These are phyloP conservation scores for Aspergillus phoenicis DNA, from an alignment of 2,329 filamentous ascomycete genomes.

Conservation along the genomic window DNA sequence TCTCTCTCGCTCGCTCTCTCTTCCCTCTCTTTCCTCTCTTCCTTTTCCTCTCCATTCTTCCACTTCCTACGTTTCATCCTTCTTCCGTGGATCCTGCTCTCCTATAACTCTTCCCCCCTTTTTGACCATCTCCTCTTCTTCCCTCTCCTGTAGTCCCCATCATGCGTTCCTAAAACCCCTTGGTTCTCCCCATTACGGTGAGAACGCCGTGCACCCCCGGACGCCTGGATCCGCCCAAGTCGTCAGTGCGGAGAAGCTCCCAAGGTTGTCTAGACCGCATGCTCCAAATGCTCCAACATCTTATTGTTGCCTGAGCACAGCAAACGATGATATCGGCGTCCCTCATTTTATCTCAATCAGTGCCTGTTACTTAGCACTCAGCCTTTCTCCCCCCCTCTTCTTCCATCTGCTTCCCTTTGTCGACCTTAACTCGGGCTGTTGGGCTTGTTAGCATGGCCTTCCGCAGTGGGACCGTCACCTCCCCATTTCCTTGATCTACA, in stretches of 20 bases:
- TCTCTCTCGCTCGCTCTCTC: conserved; percentile 12
- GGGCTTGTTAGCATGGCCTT: conserved; percentile 44
- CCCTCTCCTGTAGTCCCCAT: conserved; percentile 11
- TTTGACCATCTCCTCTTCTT: neutral
- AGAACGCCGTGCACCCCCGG: conserved; percentile 30
- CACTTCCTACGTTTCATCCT: conserved; percentile 23
- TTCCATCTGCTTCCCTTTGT: conserved; percentile 12
- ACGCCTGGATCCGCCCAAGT: conserved; percentile 28
- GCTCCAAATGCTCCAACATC: conserved; percentile 30
- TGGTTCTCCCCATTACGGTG: conserved; percentile 29
- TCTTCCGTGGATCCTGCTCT: conserved; percentile 13
- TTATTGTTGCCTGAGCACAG: conserved; percentile 31
- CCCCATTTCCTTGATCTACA: conserved; percentile 38
- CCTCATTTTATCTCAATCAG: conserved; percentile 17
- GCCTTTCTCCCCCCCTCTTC: conserved; percentile 5
- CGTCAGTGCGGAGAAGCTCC: conserved; percentile 45
- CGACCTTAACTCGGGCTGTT: conserved; percentile 17
- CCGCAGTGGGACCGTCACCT: conserved; percentile 32
- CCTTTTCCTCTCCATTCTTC: conserved; percentile 18
- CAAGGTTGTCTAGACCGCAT: conserved; percentile 33
- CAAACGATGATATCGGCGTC: conserved; percentile 30
- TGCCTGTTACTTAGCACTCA: conserved; percentile 21
- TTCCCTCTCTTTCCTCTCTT: conserved; percentile 13
- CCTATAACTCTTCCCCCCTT: conserved; percentile 11
- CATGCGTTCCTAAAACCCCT: conserved; percentile 28